phyloP scores from a whole-genome alignment of 1,139 yeast genomes.

The Scheffersomyces illinoinensis region DNA sequence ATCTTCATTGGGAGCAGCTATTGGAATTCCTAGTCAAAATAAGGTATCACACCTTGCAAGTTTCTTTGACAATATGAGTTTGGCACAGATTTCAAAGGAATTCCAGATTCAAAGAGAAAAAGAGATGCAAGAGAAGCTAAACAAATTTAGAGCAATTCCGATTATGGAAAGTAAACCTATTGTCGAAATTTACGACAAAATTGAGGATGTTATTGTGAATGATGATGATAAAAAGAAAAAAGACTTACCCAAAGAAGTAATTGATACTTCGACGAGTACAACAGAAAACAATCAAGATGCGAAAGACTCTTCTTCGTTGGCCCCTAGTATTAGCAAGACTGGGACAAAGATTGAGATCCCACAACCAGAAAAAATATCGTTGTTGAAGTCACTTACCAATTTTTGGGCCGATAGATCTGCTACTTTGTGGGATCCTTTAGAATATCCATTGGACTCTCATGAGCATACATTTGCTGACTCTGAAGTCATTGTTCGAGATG shows the following conservation, averaged over 20 bases:
- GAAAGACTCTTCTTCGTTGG: not conserved
- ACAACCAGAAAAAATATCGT: conserved; percentile 67
- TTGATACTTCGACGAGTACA: not conserved
- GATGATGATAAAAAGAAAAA: conserved; percentile 22
- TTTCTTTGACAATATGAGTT: conserved; percentile 74
- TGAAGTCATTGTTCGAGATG: conserved; percentile 91
- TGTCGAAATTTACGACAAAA: conserved; percentile 88
- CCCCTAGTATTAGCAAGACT: not conserved
- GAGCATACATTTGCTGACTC: conserved; percentile 96
- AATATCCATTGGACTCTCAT: conserved; percentile 73
- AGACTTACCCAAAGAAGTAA: not conserved
- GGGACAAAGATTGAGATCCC: conserved; percentile 27
- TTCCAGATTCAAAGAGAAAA: conserved; percentile 84
- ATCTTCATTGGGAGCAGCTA: conserved; percentile 5
- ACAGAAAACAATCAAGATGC: conserved; percentile 4
- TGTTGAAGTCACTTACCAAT: conserved; percentile 80
- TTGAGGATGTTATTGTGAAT: conserved; percentile 77
- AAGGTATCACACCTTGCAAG: conserved; percentile 65
- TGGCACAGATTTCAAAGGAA: conserved; percentile 79
- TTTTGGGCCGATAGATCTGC: conserved; percentile 99
- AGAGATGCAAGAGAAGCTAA: conserved; percentile 63
- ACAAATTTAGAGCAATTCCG: conserved; percentile 72
- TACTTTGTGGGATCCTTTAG: conserved; percentile 90
- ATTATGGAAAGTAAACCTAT: conserved; percentile 80
- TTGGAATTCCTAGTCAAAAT: conserved; percentile 15